phyloP scores from a whole-genome alignment of 345 rosid genomes.

The Reutealis trisperma region DNA sequence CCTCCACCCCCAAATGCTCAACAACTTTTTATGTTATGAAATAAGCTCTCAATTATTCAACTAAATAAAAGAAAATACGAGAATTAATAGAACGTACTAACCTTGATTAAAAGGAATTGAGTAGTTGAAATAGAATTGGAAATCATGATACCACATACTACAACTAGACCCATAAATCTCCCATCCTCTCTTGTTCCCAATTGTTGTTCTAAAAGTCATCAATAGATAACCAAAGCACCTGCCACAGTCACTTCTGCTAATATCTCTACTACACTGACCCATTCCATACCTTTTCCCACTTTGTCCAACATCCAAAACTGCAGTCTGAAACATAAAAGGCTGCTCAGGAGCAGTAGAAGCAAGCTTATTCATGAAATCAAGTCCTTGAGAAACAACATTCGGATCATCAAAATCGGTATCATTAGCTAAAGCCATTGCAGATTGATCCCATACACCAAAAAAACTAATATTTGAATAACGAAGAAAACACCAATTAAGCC shows the following conservation, averaged over 20 bases:
- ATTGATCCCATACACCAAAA: slow-evolving; percentile 35
- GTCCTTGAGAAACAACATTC: slow-evolving; percentile 26
- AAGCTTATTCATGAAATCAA: slow-evolving; percentile 35
- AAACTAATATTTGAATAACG: slow-evolving; percentile 36
- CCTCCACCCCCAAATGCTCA: too few relatives aligned
- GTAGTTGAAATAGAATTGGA: slow-evolving; percentile 38
- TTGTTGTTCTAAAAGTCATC: slow-evolving; percentile 26
- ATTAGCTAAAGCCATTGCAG: slow-evolving; percentile 31
- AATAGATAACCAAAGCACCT: slow-evolving; percentile 36
- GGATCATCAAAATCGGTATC: slow-evolving; percentile 40
- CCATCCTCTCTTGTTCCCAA: slow-evolving; percentile 49
- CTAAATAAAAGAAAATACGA: not conserved
- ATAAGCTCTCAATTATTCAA: too few relatives aligned
- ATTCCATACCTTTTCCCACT: slow-evolving; percentile 46
- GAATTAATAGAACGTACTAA: slow-evolving; percentile 9
- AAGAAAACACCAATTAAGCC: slow-evolving; percentile 42
- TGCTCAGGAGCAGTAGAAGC: slow-evolving; percentile 29
- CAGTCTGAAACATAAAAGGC: slow-evolving; percentile 34
- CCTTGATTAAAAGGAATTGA: slow-evolving; percentile 30
- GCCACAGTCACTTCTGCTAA: slow-evolving; percentile 34
- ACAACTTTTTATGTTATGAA: too few relatives aligned
- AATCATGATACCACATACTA: slow-evolving; percentile 48
- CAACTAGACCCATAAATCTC: slow-evolving; percentile 51
- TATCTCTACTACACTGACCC: slow-evolving; percentile 48
- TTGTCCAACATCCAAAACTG: slow-evolving; percentile 36